Percentiles rank a stretch among this genome's conserved stretches.
phyloP scores from a whole-genome alignment of 805 yeast species.

The Naumovozyma baii region DNA sequence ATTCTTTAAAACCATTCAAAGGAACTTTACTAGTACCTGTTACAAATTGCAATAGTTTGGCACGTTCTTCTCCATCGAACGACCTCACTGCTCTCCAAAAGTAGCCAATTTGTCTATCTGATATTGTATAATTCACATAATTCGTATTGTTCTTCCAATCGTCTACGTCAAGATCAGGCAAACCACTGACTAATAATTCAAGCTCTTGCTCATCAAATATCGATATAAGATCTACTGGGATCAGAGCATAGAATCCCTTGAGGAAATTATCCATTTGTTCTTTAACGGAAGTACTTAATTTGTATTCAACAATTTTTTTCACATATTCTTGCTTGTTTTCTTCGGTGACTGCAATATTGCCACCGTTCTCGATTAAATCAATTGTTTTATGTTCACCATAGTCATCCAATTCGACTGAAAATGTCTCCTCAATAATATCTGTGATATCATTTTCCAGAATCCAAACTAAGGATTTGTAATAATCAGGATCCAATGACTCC shows the following conservation, averaged over 20 bases:
- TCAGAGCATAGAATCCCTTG: conserved; percentile 81
- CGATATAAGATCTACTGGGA: conserved; percentile 71
- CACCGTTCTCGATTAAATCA: conserved; percentile 76
- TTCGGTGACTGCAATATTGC: conserved; percentile 79
- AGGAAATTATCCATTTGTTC: conserved; percentile 83
- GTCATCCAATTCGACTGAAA: conserved; percentile 86
- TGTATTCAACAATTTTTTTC: conserved; percentile 71
- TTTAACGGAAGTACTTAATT: conserved; percentile 70
- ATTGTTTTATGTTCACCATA: conserved; percentile 81
- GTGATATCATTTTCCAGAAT: conserved; percentile 95
- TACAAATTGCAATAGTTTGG: conserved; percentile 86
- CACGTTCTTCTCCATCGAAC: conserved; percentile 88
- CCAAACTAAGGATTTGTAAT: conserved; percentile 88
- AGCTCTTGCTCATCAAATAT: conserved; percentile 93
- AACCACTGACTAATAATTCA: conserved; percentile 83
- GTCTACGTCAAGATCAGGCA: conserved; percentile 91
- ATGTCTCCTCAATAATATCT: conserved; percentile 88
- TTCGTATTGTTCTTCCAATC: conserved; percentile 89
- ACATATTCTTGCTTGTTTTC: conserved; percentile 88
- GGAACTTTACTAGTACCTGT: conserved; percentile 98
- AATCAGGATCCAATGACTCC: conserved; percentile 88
- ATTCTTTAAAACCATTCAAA: conserved; percentile 80
- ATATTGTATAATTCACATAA: conserved; percentile 71
- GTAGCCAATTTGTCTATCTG: conserved; percentile 85
- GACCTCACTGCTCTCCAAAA: conserved; percentile 97